Evolutionary conservation across 2,329 filamentous ascomycete genomes (phyloP), one percentile per base, ranked within the genome.

Genomic region (Ophiocordyceps polyrhachis-furcata): DNA sequence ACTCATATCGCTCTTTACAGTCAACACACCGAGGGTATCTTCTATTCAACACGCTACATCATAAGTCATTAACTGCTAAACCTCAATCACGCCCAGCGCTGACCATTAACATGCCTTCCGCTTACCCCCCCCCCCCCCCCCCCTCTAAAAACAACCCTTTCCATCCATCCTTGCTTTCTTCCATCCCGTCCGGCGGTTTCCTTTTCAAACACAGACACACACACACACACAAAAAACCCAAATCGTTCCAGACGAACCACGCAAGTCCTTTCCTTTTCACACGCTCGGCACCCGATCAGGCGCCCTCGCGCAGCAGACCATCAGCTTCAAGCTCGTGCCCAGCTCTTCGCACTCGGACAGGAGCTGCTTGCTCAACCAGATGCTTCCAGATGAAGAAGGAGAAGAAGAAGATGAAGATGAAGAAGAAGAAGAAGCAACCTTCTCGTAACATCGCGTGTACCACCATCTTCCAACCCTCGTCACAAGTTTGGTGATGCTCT

Each of bases 391-490:
- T 8, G 25, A 28, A 11, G 25, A 28, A 28, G 5, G 9, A 28
- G 25, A 8, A 2, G 25, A 2, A 11, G 25, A 9, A 11, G 25
- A 28, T 5, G 47, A 47, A 32, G 50, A 47, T 15, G 74, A 61
- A 11, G 25, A 28, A 28, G 47, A 47, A 32, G 50, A 47, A n/a
- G 74, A 61, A 9, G 79, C 68, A 5, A 73, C 70, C 46, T 73
- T 76, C 62, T 95, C 89, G 59, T 95, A 96, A 66, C 89, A 95
- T 44, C 83, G 77, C 11, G 78, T 83, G 62, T 94, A 96, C 91
- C 91, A 98, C 86, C 89, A 96, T 40, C 91, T 74, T 2, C 87
- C 89, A 12, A 96, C 89, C 49, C 79, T 81, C 15, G 87, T 82
- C 20, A 96, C 87, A 71, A 93, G 93, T 56, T 85, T 88, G 14